Percentiles rank a stretch among this genome's conserved stretches.
Evolutionary conservation across 371 early-diverging fungal species (phyloP).

Genomic region (Mortierella sp.): DNA sequence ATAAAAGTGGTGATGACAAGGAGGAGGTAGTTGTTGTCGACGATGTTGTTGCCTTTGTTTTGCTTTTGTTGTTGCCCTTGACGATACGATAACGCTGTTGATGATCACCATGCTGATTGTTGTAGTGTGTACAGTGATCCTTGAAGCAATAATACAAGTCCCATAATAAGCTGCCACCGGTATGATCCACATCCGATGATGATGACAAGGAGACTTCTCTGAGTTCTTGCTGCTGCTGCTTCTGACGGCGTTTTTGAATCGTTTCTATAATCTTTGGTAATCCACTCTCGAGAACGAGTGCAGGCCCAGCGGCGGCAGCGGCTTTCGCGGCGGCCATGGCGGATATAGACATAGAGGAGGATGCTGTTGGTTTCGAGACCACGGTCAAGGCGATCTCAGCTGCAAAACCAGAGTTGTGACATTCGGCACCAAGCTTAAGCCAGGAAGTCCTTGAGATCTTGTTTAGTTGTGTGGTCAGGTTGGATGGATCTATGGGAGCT

Average conservation of each 20-base stretch:
- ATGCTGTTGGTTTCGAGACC: slow-evolving; percentile 1
- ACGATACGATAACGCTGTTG: background rate
- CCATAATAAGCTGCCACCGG: background rate
- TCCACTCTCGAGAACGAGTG: slow-evolving; percentile 14
- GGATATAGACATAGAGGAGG: slow-evolving; percentile 15
- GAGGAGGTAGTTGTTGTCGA: background rate
- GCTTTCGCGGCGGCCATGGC: slow-evolving; percentile 15
- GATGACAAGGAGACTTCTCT: background rate
- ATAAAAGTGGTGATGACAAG: background rate
- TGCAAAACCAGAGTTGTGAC: slow-evolving; percentile 24
- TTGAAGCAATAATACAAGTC: slow-evolving; percentile 4
- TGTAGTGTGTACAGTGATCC: no score
- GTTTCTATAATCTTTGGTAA: slow-evolving; percentile 20
- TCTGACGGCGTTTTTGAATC: slow-evolving; percentile 5
- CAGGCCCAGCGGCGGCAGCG: slow-evolving; percentile 5
- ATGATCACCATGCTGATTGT: no score
- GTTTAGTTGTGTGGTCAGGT: slow-evolving; percentile 2
- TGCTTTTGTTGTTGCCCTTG: slow-evolving; percentile 2
- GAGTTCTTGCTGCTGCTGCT: background rate
- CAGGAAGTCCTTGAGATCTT: slow-evolving; percentile 20
- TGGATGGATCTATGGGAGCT: background rate
- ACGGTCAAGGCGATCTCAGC: slow-evolving; percentile 8
- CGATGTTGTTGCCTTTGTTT: background rate
- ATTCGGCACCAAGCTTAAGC: slow-evolving; percentile 24
- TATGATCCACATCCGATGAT: background rate